These are phyloP conservation scores for Talaromyces atroroseus DNA, from an alignment of 2,329 filamentous ascomycete genomes.

Conservation along the genomic window DNA sequence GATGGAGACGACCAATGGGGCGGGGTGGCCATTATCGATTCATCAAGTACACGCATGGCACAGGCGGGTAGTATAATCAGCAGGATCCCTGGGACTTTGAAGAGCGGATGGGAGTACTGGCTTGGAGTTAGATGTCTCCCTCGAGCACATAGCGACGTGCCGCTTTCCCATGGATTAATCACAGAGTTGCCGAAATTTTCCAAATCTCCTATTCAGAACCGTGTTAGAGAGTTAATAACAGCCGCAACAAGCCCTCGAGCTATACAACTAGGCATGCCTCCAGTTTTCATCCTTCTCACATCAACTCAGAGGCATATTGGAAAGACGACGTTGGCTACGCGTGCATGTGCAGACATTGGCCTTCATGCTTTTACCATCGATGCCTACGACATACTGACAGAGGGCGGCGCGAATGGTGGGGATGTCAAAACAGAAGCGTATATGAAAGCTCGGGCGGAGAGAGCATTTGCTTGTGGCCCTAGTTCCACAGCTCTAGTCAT, in stretches of 20 bases:
- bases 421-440: constrained; percentile 94
- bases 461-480: constrained; percentile 80
- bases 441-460: constrained; percentile 77
- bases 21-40: constrained; percentile 78
- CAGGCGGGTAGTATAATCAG: constrained; percentile 84
- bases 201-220: constrained; percentile 58
- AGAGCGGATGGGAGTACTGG: constrained; percentile 85
- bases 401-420: constrained; percentile 76
- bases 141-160: constrained; percentile 30
- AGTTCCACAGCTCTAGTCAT: constrained; percentile 81
- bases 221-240: constrained; percentile 76
- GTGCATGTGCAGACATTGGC: constrained; percentile 81
- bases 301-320: constrained; percentile 93
- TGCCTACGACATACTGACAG: constrained; percentile 89
- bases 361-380: constrained; percentile 85
- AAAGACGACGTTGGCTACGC: constrained; percentile 71
- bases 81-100: constrained; percentile 68
- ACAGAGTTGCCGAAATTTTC: constrained; percentile 39
- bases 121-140: constrained; percentile 68
- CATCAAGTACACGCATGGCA: constrained; percentile 78
- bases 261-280: constrained; percentile 79
- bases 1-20: constrained; percentile 72
- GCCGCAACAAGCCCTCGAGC: constrained; percentile 85
- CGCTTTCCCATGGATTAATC: constrained; percentile 32
- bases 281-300: constrained; percentile 78